A percentile compares a stretch with the other conserved stretches of the same genome.
Conservation (phyloP, 164 flowering plant genomes). For the Vitis cinerea region DNA sequence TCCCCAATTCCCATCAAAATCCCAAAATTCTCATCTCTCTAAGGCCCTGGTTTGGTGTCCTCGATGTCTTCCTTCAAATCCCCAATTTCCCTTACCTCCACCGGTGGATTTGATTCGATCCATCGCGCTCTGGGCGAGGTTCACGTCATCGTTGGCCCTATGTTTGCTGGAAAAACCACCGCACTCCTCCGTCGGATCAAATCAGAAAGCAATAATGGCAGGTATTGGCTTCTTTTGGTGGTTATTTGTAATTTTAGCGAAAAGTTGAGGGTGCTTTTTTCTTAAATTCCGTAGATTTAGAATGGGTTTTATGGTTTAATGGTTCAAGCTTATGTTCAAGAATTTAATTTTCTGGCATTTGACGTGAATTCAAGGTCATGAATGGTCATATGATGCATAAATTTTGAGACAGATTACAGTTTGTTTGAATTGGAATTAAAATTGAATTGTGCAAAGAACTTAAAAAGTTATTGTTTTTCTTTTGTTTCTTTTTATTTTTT, state of each 20-base stretch:
- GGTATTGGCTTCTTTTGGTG: constrained; percentile 29
- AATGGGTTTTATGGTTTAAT: background rate
- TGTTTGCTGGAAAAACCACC: constrained; percentile 96
- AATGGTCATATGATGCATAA: too few species aligned
- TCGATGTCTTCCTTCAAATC: constrained; percentile 27
- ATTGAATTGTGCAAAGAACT: too few species aligned
- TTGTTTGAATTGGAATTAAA: too few species aligned
- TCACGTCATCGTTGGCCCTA: constrained; percentile 88
- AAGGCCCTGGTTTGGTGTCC: constrained; percentile 14
- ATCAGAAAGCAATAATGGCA: constrained; percentile 53
- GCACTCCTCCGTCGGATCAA: constrained; percentile 84
- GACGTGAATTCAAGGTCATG: background rate
- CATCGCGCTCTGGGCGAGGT: constrained; percentile 57
- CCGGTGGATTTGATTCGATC: constrained; percentile 3
- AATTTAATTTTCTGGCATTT: background rate
- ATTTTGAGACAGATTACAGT: too few species aligned
- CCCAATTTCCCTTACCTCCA: constrained; percentile 5
- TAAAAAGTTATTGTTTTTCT: background rate
- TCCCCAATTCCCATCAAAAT: background rate
- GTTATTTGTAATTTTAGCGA: background rate
- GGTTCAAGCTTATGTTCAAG: background rate
- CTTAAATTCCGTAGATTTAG: background rate
- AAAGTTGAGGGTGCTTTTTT: background rate
- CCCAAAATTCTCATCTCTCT: constrained; percentile 10
- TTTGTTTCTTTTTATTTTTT: background rate